Evolutionary conservation across 768 basidiomycete species (phyloP), one percentile per base, ranked within the genome.

Genomic region (Chalciporus pseudorubinellus): DNA sequence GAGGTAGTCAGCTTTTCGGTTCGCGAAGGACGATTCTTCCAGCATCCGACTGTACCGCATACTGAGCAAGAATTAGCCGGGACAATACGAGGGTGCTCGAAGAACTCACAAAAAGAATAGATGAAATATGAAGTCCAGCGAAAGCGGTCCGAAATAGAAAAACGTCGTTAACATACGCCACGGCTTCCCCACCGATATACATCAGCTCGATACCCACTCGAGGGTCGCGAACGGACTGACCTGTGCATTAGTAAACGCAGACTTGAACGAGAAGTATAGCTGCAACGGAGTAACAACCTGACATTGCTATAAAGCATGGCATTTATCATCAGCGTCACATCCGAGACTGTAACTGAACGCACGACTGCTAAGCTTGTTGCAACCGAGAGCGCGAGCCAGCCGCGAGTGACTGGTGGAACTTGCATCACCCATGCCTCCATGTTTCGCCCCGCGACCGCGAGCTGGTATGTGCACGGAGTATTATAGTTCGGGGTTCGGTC

Each of bases 31-130:
- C 13, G 92, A 95, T 70, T 98, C 95, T 70, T 99, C 97, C 3
- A 99, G 75, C 87, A 98, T 90, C 40, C 95, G 80, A 57, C 92
- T 94, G 65, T 98, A 98, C 46, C 97, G 78, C 94, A 98, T 95
- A 68, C 95, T 97, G 33, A 26, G n/a, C 8, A 24, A 44, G 14
- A 2, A 29, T 41, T 13, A 18, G 22, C 10, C 13, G 21, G 19
- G 24, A 34, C 39, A 36, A 47, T 40, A 46, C 39, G 13, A 20
- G 21, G n/a, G 10, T 24, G 33, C 16, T 22, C 1, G 16, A 31
- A 11, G 19, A 11, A 74, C 94, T 69, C 66, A 95, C 95, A 99
- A 97, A 78, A 98, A 99, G 77, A 98, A 98, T 47, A 99, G 78
- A 68, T 98, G 95, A 71, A 98, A 97, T 52, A 95, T 79, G 60